phyloP scores from a whole-genome alignment of 768 basidiomycete genomes.

The Tricholoma saponaceum region DNA sequence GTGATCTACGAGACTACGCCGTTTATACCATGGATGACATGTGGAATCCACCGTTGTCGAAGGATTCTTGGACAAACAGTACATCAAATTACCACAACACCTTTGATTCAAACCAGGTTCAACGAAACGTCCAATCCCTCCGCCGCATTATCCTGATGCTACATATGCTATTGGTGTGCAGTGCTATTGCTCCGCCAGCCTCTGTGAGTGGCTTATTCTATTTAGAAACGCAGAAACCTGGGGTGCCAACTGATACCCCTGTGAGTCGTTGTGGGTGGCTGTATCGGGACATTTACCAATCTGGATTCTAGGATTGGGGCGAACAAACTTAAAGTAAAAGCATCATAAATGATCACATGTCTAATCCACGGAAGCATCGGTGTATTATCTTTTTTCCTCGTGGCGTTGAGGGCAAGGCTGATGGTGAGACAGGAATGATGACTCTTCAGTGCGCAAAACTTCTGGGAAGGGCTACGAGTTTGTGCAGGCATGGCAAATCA shows the following conservation, averaged over 20 bases:
- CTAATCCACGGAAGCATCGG: constrained; percentile 33
- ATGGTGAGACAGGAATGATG: constrained; percentile 1
- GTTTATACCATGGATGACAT: constrained; percentile 57
- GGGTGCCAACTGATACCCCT: no score
- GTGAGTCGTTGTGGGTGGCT: no score
- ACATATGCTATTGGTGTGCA: constrained; percentile 87
- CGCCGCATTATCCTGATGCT: constrained; percentile 68
- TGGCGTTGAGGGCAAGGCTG: not conserved
- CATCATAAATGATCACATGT: constrained; percentile 33
- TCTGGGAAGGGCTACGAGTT: constrained; percentile 67
- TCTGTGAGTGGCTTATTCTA: constrained; percentile 62
- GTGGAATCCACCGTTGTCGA: constrained; percentile 56
- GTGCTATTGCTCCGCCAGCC: constrained; percentile 72
- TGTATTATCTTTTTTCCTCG: constrained; percentile 18
- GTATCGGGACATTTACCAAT: constrained; percentile 6
- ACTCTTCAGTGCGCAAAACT: constrained; percentile 32
- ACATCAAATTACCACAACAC: constrained; percentile 63
- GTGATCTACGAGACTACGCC: constrained; percentile 69
- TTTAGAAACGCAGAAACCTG: no score
- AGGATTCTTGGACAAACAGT: constrained; percentile 68
- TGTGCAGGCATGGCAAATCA: constrained; percentile 78
- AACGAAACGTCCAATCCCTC: constrained; percentile 37
- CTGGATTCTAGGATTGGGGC: not conserved
- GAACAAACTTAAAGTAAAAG: no score
- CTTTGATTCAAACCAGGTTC: constrained; percentile 57